These are phyloP conservation scores for Suhomyces bokatorum DNA, from an alignment of 1,139 yeast genomes.

Conservation along the genomic window DNA sequence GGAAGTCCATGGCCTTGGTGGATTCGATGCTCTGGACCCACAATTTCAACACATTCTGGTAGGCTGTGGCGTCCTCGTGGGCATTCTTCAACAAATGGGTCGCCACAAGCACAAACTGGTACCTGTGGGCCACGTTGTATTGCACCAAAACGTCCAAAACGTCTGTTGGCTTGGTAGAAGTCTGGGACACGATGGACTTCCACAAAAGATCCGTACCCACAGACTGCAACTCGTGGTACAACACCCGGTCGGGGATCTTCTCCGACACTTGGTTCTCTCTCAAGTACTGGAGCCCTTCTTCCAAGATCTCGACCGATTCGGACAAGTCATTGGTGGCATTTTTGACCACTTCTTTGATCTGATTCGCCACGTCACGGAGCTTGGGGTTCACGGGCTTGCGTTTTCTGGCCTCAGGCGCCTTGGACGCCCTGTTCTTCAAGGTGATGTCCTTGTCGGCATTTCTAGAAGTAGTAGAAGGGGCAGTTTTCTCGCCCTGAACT, in stretches of 20 bases:
- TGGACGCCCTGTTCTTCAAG: not conserved
- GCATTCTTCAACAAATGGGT: slow-evolving; percentile 20
- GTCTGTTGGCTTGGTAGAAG: slow-evolving; percentile 21
- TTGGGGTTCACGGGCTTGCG: slow-evolving; percentile 22
- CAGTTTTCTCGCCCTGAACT: not conserved
- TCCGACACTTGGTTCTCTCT: slow-evolving; percentile 40
- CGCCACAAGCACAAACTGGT: slow-evolving; percentile 33
- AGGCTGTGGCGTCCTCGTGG: slow-evolving; percentile 13
- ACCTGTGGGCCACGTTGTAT: slow-evolving; percentile 34
- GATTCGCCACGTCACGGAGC: slow-evolving; percentile 37
- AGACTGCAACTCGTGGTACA: slow-evolving; percentile 27
- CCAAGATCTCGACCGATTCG: slow-evolving; percentile 41
- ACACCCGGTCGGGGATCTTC: slow-evolving; percentile 21
- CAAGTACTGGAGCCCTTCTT: slow-evolving; percentile 44
- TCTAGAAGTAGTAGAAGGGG: not conserved
- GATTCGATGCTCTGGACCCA: slow-evolving; percentile 42
- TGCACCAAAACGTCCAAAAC: slow-evolving; percentile 31
- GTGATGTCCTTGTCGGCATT: not conserved
- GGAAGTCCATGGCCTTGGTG: slow-evolving; percentile 13
- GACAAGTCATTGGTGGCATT: slow-evolving; percentile 21
- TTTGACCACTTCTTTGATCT: slow-evolving; percentile 30
- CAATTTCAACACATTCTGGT: slow-evolving; percentile 28
- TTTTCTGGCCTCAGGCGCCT: not conserved
- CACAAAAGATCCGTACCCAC: slow-evolving; percentile 26
- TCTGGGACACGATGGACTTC: slow-evolving; percentile 20